Conservation (phyloP, 176 grass and related monocot species). For the Zoysia japonica region DNA sequence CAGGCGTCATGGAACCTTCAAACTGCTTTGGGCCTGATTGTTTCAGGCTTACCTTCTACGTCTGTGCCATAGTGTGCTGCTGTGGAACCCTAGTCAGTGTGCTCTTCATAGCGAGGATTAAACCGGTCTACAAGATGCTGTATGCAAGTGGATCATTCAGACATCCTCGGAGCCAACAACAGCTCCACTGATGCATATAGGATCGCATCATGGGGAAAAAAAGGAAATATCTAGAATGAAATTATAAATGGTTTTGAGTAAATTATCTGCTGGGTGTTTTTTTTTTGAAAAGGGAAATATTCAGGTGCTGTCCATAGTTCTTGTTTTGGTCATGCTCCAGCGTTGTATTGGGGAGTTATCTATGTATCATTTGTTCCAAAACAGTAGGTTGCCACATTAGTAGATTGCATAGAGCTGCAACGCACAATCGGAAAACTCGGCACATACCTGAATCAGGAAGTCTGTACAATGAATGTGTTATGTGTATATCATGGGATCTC, state of each 20-base stretch:
- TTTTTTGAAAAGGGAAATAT: not conserved
- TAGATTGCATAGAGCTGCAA: not conserved
- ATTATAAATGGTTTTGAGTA: conserved; percentile 1
- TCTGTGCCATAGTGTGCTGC: conserved; percentile 64
- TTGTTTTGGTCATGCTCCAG: not conserved
- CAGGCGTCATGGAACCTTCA: conserved; percentile 41
- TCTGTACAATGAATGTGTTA: not conserved
- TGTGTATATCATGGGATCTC: not conserved
- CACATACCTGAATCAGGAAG: conserved; percentile 11
- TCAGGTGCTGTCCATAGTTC: not conserved
- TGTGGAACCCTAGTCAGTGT: conserved; percentile 63
- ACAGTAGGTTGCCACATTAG: conserved; percentile 15
- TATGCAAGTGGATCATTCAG: conserved; percentile 77
- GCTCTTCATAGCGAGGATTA: conserved; percentile 71
- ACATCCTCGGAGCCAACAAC: conserved; percentile 67
- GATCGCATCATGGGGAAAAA: not conserved
- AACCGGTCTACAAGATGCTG: conserved; percentile 87
- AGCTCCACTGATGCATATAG: conserved; percentile 47
- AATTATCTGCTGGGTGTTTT: not conserved
- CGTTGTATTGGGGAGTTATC: not conserved
- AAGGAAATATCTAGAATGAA: not conserved
- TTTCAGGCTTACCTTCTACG: conserved; percentile 74
- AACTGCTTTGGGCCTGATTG: conserved; percentile 79
- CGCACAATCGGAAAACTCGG: not conserved
- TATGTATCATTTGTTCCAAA: conserved; percentile 24